A percentile compares a stretch with the other conserved stretches of the same genome.
These are phyloP conservation scores for Schwanniomyces pseudopolymorphus DNA, from an alignment of 805 yeast genomes.

Conservation along the genomic window DNA sequence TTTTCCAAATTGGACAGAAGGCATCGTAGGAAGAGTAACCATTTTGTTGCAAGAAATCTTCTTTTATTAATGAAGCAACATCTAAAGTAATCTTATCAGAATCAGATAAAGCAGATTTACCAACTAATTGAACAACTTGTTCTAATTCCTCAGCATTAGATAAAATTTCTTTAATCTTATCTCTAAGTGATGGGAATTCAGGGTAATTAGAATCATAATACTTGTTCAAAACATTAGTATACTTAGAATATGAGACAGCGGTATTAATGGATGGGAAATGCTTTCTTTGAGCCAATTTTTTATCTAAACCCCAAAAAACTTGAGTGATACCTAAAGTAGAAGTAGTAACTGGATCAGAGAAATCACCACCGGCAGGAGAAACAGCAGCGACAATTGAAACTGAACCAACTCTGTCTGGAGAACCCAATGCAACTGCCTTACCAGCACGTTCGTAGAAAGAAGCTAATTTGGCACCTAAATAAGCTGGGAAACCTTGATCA, in stretches of 20 bases:
- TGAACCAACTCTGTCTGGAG: constrained; percentile 94
- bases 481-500: constrained; percentile 99
- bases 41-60: constrained; percentile 98
- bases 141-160: constrained; percentile 98
- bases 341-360: constrained; percentile 99
- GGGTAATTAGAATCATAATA: constrained; percentile 86
- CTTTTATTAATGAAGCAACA: constrained; percentile 87
- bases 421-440: constrained; percentile 90
- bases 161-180: constrained; percentile 88
- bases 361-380: constrained; percentile 99
- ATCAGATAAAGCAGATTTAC: constrained; percentile 96
- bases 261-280: constrained; percentile 99
- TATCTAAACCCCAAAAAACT: constrained; percentile 99
- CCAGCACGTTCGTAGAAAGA: constrained; percentile 99
- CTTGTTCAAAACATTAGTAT: constrained; percentile 81
- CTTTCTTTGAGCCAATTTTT: constrained; percentile 98
- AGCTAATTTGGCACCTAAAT: constrained; percentile 97
- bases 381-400: constrained; percentile 99
- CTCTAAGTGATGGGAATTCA: constrained; percentile 87
- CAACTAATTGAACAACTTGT: constrained; percentile 98
- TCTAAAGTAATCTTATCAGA: constrained; percentile 95
- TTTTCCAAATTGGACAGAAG: constrained; percentile 99
- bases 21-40: constrained; percentile 98
- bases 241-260: constrained; percentile 93
- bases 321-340: constrained; percentile 99